Conservation (phyloP, 2,329 filamentous ascomycete species). For the Acarospora socialis region DNA sequence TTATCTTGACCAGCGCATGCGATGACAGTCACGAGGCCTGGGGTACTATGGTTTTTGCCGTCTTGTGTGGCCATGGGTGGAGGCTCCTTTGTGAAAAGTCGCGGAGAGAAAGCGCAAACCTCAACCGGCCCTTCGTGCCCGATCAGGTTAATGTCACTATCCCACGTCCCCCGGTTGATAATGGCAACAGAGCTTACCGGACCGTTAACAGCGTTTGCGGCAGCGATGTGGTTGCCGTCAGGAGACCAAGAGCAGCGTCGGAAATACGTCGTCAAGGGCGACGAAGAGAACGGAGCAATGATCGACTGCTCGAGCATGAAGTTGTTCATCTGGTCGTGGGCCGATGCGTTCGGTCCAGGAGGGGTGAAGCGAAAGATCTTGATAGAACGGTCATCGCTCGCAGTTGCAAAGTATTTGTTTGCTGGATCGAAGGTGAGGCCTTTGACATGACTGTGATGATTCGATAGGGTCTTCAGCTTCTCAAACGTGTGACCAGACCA, state of each 20-base stretch:
- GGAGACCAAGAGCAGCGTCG: conserved; percentile 94
- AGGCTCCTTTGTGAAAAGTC: conserved; percentile 66
- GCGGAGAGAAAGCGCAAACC: conserved; percentile 91
- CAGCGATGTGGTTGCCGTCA: conserved; percentile 91
- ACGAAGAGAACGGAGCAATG: conserved; percentile 70
- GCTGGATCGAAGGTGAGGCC: conserved; percentile 97
- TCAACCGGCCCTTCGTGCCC: conserved; percentile 95
- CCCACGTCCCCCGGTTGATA: conserved; percentile 82
- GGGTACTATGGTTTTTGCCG: conserved; percentile 27
- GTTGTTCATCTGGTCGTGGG: conserved; percentile 93
- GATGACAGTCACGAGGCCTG: conserved; percentile 68
- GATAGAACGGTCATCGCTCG: conserved; percentile 91
- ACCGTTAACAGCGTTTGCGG: conserved; percentile 91
- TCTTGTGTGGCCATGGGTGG: conserved; percentile 33
- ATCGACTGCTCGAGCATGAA: conserved; percentile 93
- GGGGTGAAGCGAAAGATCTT: conserved; percentile 93
- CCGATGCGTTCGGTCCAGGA: conserved; percentile 76
- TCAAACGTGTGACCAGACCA: conserved; percentile 98
- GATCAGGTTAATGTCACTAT: conserved; percentile 92
- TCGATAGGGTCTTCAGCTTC: conserved; percentile 83
- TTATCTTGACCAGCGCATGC: conserved; percentile 96
- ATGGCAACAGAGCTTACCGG: conserved; percentile 96
- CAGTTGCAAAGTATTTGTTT: conserved; percentile 98
- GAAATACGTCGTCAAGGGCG: conserved; percentile 92
- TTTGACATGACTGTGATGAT: conserved; percentile 96